These are phyloP conservation scores for Aspergillus clavatus DNA, from an alignment of 2,329 filamentous ascomycete genomes.

Conservation along the genomic window DNA sequence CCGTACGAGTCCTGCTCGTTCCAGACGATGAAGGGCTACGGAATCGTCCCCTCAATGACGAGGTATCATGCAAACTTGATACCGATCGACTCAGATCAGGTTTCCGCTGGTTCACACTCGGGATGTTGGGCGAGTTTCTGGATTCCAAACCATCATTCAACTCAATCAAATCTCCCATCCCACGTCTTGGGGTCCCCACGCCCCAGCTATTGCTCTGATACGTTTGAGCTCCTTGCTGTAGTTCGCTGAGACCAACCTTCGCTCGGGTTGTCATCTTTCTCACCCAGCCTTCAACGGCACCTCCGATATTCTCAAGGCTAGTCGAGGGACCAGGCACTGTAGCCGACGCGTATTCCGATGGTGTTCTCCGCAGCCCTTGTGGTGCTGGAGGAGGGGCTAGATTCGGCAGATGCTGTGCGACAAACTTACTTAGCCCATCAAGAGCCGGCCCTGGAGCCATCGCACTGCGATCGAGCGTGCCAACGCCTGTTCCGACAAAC, in stretches of 20 bases:
- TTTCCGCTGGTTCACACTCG: slow-evolving; percentile 12
- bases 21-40: slow-evolving; percentile 21
- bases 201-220: slow-evolving; percentile 18
- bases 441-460: slow-evolving; percentile 64
- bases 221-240: slow-evolving; percentile 32
- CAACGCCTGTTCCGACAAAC: slow-evolving; percentile 81
- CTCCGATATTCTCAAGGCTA: slow-evolving; percentile 74
- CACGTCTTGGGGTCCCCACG: slow-evolving; percentile 24
- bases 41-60: slow-evolving; percentile 24
- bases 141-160: slow-evolving; percentile 36
- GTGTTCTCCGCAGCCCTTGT: slow-evolving; percentile 42
- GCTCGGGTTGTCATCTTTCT: slow-evolving; percentile 64
- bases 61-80: slow-evolving; percentile 13
- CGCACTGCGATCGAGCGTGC: slow-evolving; percentile 62
- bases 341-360: slow-evolving; percentile 34
- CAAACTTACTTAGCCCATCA: slow-evolving; percentile 78
- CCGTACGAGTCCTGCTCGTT: slow-evolving; percentile 35
- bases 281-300: slow-evolving; percentile 85
- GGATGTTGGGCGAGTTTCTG: slow-evolving; percentile 18
- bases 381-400: slow-evolving; percentile 63
- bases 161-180: slow-evolving; percentile 42
- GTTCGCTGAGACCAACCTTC: slow-evolving; percentile 36
- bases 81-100: slow-evolving; percentile 14
- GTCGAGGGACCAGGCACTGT: slow-evolving; percentile 33
- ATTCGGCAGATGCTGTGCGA: slow-evolving; percentile 75